Percentiles rank a stretch among this genome's conserved stretches.
phyloP scores from a whole-genome alignment of 441 rosid species.

The Flueggea neowawraea region DNA sequence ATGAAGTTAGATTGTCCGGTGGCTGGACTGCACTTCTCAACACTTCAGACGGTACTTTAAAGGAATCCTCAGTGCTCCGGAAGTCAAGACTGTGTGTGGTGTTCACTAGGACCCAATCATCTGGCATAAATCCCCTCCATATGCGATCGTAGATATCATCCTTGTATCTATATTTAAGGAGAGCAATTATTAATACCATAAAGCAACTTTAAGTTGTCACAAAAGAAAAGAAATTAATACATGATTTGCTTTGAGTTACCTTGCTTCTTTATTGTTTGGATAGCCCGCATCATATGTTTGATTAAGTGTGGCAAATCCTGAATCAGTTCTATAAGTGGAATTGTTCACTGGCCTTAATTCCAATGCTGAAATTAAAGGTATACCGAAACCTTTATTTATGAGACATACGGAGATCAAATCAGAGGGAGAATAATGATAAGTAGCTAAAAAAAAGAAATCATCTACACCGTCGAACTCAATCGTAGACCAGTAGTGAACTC shows the following conservation, averaged over 20 bases:
- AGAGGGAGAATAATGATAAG: neutral
- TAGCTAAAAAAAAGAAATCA: too few relatives aligned
- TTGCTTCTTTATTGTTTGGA: neutral
- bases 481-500: constrained; percentile 10
- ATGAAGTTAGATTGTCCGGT: neutral
- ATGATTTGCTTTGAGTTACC: neutral
- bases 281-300: constrained; percentile 4
- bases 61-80: neutral
- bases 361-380: constrained; percentile 20
- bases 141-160: constrained; percentile 9
- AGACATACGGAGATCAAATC: constrained; percentile 15
- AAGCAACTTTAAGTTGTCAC: neutral
- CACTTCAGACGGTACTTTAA: neutral
- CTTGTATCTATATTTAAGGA: neutral
- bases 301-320: neutral
- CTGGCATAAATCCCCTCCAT: accelerated
- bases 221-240: too few relatives aligned
- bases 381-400: constrained; percentile 13
- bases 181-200: too few relatives aligned
- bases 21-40: constrained; percentile 1
- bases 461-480: neutral
- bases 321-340: constrained; percentile 1
- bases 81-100: neutral
- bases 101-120: neutral
- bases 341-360: constrained; percentile 14